Conservation (phyloP, 2,329 filamentous ascomycete species). For the Sporothrix variecibatus region DNA sequence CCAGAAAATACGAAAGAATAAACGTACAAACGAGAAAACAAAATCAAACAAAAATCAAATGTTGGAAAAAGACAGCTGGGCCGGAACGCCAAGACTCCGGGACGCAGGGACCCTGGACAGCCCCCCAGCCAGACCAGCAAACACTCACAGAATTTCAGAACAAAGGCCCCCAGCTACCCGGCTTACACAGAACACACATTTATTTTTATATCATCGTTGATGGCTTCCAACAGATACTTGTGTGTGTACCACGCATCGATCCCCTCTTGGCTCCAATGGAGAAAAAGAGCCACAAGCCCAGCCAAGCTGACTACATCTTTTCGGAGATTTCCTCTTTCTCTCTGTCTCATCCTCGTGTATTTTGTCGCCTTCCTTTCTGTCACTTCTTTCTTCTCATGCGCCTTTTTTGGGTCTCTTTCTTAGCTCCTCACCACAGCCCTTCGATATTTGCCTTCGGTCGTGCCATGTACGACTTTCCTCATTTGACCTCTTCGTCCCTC, state of each 20-base stretch:
- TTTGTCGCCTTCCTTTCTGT: neutral
- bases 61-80: neutral
- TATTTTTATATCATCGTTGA: constrained; percentile 18
- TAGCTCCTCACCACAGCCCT: neutral
- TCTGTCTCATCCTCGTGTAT: neutral
- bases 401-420: neutral
- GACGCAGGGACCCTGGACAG: neutral
- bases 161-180: constrained; percentile 1
- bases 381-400: neutral
- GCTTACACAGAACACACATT: neutral
- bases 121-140: neutral
- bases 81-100: constrained; percentile 3
- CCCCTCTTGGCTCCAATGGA: neutral
- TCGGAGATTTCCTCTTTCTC: neutral
- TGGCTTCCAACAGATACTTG: neutral
- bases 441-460: neutral
- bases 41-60: neutral
- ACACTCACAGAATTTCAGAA: neutral
- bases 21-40: neutral
- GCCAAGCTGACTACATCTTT: neutral
- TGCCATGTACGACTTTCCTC: neutral
- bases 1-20: neutral
- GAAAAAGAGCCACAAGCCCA: neutral
- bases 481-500: neutral
- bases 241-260: neutral